Evolutionary conservation across 176 grass and related monocot genomes (phyloP), one percentile per base, ranked within the genome.

Genomic region (Areca catechu): DNA sequence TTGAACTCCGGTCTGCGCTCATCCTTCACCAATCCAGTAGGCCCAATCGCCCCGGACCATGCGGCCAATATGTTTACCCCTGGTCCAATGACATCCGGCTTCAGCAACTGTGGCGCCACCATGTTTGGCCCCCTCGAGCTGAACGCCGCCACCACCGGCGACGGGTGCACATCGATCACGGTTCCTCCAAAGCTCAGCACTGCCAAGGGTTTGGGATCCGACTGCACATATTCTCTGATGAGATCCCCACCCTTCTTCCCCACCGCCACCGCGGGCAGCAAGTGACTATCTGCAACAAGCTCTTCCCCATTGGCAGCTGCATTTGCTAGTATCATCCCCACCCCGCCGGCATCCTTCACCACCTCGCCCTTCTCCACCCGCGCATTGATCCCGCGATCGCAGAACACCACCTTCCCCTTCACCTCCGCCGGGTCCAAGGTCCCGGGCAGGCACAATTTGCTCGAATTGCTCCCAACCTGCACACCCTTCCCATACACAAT

Each of bases 91-190:
- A 89, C 74, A 65, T 95, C 90, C 24, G 90, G 90, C 67, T 95
- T 95, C n/a, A 95, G 85, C 59, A 95, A 75, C 76, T 86, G 75
- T 52, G 82, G 76, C 29, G 78, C 85, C 51, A 77, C 60, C 74
- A 64, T 73, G 76, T 72, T 89, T 4, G 90, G 90, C 43, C 90
- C 90, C 14, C 85, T 80, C 2, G 90, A 95, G 79, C 90, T 95
- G 74, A 95, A 95, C 61, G 90, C 82, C 19, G 90, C 90, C 27
- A 95, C 90, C 62, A 89, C 85, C 19, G 90, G 90, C 70, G 90
- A 83, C 24, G 90, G 90, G 21, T 22, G 73, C 70, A 89, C 90
- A 63, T 74, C 76, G 7, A 95, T 69, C 30, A 67, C 82, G 1
- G 85, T 95, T 66, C 90, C 85, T n/a, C 21, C 66, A 7, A 95